Base-by-base conservation (phyloP, 345 rosid species). In the Carallia brachiata region DNA sequence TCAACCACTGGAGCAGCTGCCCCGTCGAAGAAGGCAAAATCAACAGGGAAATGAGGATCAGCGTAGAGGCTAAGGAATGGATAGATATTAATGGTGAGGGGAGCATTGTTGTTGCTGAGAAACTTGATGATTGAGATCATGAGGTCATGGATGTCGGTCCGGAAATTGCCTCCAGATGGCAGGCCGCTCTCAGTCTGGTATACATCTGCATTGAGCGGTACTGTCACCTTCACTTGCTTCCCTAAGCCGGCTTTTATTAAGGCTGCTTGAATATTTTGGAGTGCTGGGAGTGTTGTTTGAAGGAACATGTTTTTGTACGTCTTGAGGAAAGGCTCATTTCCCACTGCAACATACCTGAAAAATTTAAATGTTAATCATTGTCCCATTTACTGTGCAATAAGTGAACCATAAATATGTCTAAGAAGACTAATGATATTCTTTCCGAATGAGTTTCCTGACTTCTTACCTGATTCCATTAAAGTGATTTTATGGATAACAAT, bases 91-190 rank as follows among this genome's bases (percentile, higher is more conserved):
- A 94, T 93, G 0, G 97, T 94, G 74, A 94, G 88, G 6, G 97
- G 93, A 8, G 85, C 76, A 36, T 88, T 83, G 10, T 76, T 88
- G 32, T 86, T 83, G 30, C 88, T 86, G 74, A 91, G 74, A 74
- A 90, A 88, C 84, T 90, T 86, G 80, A 94, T 83, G 19, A 94
- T 87, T 0, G 82, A 69, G 67, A 94, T 75, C 98, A 94, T 94
- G 63, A 81, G 75, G 36, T 82, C 88, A 54, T 77, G 94, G 78
- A 92, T 95, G 68, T 85, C 88, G 4, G 97, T 40, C 69, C 99
- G 89, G 75, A 95, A 95, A 77, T 95, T 86, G 12, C 97, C 99
- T 28, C 89, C 97, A 50, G 99, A 89, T 17, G 97, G 99, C 17
- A 77, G 18, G 8, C 70, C 67, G 15, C 53, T 73, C 0, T 87